These are phyloP conservation scores for Capsicum baccatum DNA, from an alignment of 257 asterid genomes.

Conservation along the genomic window DNA sequence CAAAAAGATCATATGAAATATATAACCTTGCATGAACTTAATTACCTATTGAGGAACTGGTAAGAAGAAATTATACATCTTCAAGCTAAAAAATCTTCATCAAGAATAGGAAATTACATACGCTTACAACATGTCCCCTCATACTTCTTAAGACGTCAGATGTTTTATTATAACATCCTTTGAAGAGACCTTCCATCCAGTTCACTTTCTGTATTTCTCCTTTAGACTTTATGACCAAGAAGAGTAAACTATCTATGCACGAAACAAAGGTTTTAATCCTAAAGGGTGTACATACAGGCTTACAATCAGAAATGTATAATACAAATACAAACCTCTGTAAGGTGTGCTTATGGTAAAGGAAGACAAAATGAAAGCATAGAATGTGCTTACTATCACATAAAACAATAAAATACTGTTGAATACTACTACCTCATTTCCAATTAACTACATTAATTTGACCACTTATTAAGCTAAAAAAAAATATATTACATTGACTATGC, in stretches of 20 bases:
- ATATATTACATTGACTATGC: background rate
- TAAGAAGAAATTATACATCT: background rate
- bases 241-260: background rate
- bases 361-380: background rate
- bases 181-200: conserved; percentile 1
- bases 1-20: background rate
- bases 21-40: background rate
- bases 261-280: background rate
- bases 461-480: background rate
- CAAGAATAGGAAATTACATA: conserved; percentile 6
- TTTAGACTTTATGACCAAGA: background rate
- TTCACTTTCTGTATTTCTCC: conserved; percentile 21
- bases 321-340: conserved; percentile 10
- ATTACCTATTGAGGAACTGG: conserved; percentile 4
- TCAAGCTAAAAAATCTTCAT: background rate
- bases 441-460: conserved; percentile 8
- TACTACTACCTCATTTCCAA: background rate
- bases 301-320: background rate
- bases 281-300: background rate
- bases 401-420: background rate
- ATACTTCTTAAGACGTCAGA: background rate
- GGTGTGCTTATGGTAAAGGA: background rate
- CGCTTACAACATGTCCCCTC: background rate
- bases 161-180: background rate
- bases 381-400: background rate